Evolutionary conservation across 805 yeast genomes (phyloP).

Genomic region (Kuraishia cidri): DNA sequence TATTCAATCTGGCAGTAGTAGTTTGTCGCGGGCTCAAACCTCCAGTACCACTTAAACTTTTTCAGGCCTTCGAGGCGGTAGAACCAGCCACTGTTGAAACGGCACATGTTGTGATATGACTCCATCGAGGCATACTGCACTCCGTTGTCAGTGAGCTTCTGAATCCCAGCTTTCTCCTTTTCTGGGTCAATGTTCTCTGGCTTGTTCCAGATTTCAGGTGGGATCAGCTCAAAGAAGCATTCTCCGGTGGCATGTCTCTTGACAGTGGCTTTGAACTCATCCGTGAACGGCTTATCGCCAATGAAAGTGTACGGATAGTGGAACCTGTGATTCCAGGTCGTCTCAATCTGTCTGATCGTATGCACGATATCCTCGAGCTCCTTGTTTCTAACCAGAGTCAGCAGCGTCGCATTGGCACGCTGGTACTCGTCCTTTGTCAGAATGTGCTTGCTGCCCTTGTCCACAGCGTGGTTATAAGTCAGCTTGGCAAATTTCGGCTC

Average conservation of each 20-base stretch:
- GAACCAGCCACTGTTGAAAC: conserved; percentile 66
- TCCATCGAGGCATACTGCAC: conserved; percentile 54
- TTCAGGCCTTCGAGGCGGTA: conserved; percentile 52
- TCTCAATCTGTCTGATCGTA: conserved; percentile 58
- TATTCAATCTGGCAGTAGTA: conserved; percentile 65
- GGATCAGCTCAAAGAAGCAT: conserved; percentile 43
- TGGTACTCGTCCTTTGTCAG: conserved; percentile 20
- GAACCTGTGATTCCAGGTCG: conserved; percentile 63
- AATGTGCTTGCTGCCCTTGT: conserved; percentile 14
- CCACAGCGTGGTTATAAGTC: conserved; percentile 17
- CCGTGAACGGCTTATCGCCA: conserved; percentile 73
- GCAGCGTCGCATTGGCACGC: conserved; percentile 65
- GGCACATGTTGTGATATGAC: conserved; percentile 79
- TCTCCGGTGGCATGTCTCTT: conserved; percentile 35
- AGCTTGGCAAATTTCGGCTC: conserved; percentile 22
- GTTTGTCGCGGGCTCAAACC: conserved; percentile 68
- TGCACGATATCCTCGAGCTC: conserved; percentile 44
- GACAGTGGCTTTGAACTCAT: conserved; percentile 57
- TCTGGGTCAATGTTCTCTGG: conserved; percentile 33
- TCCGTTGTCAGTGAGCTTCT: conserved; percentile 23
- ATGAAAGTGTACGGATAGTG: conserved; percentile 92
- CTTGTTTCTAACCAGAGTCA: conserved; percentile 69
- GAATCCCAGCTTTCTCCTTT: conserved; percentile 27
- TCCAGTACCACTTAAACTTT: conserved; percentile 67
- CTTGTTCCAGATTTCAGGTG: conserved; percentile 38